A percentile compares a stretch with the other conserved stretches of the same genome.
Conservation (phyloP, 106 monocot species). For the Allium sativum region DNA sequence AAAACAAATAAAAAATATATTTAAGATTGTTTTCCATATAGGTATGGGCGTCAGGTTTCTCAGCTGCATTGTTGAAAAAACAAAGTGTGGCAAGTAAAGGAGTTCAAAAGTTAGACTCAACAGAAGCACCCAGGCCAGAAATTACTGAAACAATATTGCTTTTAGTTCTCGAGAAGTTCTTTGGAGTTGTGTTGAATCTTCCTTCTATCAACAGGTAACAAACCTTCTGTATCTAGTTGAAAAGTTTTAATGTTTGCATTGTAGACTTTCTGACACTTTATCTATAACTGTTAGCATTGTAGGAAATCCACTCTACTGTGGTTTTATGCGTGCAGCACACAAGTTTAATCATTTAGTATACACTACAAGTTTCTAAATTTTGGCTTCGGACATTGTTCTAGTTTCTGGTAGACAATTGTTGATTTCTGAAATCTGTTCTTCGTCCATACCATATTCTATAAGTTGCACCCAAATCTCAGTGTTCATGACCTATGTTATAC, state of each 20-base stretch:
- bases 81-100: constrained; percentile 68
- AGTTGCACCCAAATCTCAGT: too few relatives aligned
- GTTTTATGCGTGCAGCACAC: not conserved
- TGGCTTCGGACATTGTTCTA: too few relatives aligned
- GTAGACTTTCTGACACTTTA: not conserved
- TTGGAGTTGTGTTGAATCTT: constrained; percentile 75
- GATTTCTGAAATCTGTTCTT: too few relatives aligned
- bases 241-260: not conserved
- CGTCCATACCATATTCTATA: too few relatives aligned
- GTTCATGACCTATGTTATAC: too few relatives aligned
- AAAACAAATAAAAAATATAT: too few relatives aligned
- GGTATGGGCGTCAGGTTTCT: constrained; percentile 98
- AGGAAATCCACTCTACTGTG: too few relatives aligned
- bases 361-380: not conserved
- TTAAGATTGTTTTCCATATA: constrained; percentile 7
- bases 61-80: constrained; percentile 91
- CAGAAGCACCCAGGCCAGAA: constrained; percentile 38
- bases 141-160: constrained; percentile 48
- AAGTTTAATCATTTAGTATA: not conserved
- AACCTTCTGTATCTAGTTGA: not conserved
- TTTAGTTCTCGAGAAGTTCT: constrained; percentile 65
- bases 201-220: constrained; percentile 81
- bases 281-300: not conserved
- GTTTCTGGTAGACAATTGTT: too few relatives aligned
- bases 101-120: constrained; percentile 4